A percentile compares a stretch with the other conserved stretches of the same genome.
Conservation (phyloP, 2,329 filamentous ascomycete genomes). For the Colletotrichum eremochloae region DNA sequence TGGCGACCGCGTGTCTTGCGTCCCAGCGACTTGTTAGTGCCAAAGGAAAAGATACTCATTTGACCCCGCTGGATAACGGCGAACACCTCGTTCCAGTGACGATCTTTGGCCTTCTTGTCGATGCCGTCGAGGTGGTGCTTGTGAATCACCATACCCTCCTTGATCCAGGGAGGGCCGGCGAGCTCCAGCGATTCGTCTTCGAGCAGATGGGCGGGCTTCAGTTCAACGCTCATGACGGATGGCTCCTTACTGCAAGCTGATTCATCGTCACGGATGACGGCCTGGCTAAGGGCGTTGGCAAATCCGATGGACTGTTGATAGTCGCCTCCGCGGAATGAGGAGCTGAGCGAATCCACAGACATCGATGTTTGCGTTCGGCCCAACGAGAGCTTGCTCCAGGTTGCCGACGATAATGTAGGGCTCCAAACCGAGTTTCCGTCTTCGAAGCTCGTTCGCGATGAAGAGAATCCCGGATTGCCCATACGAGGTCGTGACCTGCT, state of each 20-base stretch:
- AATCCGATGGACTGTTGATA: constrained; percentile 98
- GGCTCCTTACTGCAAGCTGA: constrained; percentile 62
- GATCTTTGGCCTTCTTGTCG: constrained; percentile 92
- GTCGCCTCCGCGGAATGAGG: constrained; percentile 79
- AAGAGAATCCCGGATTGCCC: constrained; percentile 84
- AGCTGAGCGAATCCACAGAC: constrained; percentile 91
- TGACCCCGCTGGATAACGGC: constrained; percentile 96
- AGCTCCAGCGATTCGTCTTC: constrained; percentile 95
- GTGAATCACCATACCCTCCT: constrained; percentile 95
- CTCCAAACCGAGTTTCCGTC: constrained; percentile 93
- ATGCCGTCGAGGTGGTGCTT: constrained; percentile 94
- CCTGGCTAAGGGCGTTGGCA: constrained; percentile 94
- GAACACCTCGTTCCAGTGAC: constrained; percentile 95
- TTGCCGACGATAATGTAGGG: constrained; percentile 85
- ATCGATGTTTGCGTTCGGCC: constrained; percentile 92
- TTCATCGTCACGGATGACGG: constrained; percentile 91
- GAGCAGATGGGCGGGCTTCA: constrained; percentile 75
- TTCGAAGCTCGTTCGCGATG: constrained; percentile 93
- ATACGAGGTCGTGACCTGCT: constrained; percentile 84
- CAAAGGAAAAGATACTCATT: constrained; percentile 94
- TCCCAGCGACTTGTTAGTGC: constrained; percentile 80
- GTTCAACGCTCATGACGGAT: constrained; percentile 71
- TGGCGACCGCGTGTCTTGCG: constrained; percentile 71
- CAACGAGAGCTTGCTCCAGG: constrained; percentile 94
- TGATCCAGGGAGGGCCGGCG: constrained; percentile 95